These are phyloP conservation scores for Salix viminalis DNA, from an alignment of 345 rosid species.

Conservation along the genomic window DNA sequence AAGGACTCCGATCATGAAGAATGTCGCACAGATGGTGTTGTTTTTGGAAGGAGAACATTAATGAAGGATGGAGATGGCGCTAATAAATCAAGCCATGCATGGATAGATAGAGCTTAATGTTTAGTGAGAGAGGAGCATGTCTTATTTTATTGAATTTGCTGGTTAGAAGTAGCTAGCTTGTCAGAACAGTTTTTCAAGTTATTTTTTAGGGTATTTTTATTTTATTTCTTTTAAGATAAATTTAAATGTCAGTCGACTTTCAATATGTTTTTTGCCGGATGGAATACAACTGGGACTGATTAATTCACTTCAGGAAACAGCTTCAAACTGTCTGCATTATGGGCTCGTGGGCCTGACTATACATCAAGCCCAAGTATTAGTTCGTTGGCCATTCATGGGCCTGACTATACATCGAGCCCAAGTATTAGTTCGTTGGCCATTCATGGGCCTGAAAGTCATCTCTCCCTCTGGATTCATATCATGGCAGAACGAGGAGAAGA, in stretches of 20 bases:
- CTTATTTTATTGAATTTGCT: background rate
- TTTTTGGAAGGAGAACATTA: background rate
- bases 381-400: too few relatives aligned
- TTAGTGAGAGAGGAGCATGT: background rate
- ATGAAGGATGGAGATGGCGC: too few relatives aligned
- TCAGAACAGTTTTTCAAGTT: background rate
- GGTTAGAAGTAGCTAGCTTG: background rate
- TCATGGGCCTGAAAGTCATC: background rate
- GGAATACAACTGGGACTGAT: too few relatives aligned
- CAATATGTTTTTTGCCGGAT: too few relatives aligned
- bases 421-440: too few relatives aligned
- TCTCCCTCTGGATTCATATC: background rate
- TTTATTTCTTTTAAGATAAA: too few relatives aligned
- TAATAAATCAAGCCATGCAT: background rate
- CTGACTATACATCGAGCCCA: too few relatives aligned
- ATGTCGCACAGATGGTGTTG: background rate
- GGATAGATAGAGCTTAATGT: background rate
- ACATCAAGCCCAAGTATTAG: background rate
- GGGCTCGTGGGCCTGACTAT: too few relatives aligned
- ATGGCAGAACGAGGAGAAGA: slow-evolving; percentile 22
- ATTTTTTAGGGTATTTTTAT: too few relatives aligned
- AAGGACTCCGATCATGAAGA: background rate
- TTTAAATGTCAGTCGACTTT: too few relatives aligned
- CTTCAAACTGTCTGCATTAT: too few relatives aligned
- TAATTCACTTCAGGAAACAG: too few relatives aligned